Evolutionary conservation across 2,329 filamentous ascomycete species (phyloP), one percentile per base, ranked within the genome.

Genomic region (Calonectria hawksworthii): DNA sequence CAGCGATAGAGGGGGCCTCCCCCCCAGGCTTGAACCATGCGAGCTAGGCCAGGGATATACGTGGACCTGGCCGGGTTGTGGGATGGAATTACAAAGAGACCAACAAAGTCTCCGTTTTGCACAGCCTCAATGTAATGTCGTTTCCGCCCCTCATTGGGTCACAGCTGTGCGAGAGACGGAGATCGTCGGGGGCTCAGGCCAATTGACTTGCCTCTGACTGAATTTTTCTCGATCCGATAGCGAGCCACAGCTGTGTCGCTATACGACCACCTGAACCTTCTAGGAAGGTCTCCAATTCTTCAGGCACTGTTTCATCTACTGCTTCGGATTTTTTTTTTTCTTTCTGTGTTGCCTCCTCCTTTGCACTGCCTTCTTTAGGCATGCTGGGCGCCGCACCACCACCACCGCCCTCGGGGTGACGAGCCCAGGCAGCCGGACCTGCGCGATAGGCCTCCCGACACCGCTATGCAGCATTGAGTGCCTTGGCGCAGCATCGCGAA

Each of bases 51-150:
- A 63, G 23, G 56, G 56, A 63, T 41, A 23, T 26, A 16, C 56
- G 56, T 28, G 16, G 56, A n/a, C 34, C 26, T 13, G 34, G 18
- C 56, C 16, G 34, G 32, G 56, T 41, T 41, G 56, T 41, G 56
- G 23, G 56, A 36, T 63, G 38, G 56, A 63, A 63, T 63, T 41
- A 38, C 56, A 41, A 63, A 63, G 36, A 63, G 56, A 41, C 44
- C 44, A 23, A n/a, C 34, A 63, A 44, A 28, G 34, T 63, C n/a
- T 63, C 56, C 34, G 34, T 41, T 63, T 47, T 47, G 56, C 56
- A 63, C 56, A 63, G 56, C 56, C 56, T 63, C 56, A 63, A 63
- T 65, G 36, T 50, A 47, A 65, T 65, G 41, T 65, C 41, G 61
- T 28, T 47, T 65, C 4, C 61, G 28, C 50, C 10, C 30, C 66